phyloP scores from a whole-genome alignment of 352 stramenopile genomes.

The Globisporangium splendens region DNA sequence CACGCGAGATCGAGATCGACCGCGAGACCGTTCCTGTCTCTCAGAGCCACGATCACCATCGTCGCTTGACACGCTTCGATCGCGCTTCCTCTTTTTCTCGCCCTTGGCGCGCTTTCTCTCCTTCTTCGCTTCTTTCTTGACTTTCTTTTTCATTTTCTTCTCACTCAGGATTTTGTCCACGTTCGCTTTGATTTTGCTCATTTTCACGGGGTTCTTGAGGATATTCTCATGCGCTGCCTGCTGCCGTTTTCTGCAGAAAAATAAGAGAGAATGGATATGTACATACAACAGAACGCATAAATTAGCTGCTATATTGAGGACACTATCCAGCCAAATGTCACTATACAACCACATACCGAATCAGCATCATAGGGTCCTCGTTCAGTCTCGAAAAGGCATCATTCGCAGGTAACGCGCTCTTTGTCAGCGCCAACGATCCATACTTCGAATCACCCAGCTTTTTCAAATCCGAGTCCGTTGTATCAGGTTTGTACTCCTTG shows the following conservation, averaged over 20 bases:
- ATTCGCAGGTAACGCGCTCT: conserved; percentile 65
- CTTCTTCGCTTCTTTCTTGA: conserved; percentile 70
- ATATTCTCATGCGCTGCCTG: conserved; percentile 75
- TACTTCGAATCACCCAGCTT: conserved; percentile 60
- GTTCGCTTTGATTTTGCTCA: conserved; percentile 81
- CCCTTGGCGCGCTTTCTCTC: conserved; percentile 41
- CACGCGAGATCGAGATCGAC: conserved; percentile 2
- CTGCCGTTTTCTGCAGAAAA: conserved; percentile 59
- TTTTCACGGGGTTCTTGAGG: conserved; percentile 89
- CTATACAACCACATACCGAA: conserved; percentile 41
- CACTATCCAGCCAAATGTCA: background rate
- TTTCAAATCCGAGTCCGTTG: conserved; percentile 41
- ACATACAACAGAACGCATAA: background rate
- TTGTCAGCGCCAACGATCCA: conserved; percentile 56
- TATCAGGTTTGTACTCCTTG: conserved; percentile 78
- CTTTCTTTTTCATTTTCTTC: conserved; percentile 71
- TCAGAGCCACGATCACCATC: conserved; percentile 7
- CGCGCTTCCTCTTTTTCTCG: conserved; percentile 29
- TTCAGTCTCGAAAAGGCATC: conserved; percentile 92
- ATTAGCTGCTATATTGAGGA: background rate
- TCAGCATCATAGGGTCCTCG: conserved; percentile 96
- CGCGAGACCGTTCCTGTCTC: background rate
- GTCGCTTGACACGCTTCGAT: conserved; percentile 14
- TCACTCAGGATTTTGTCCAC: conserved; percentile 76
- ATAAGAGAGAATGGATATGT: too few species aligned